Evolutionary conservation across 2,329 filamentous ascomycete species (phyloP), one percentile per base, ranked within the genome.

Genomic region (Aspergillus sp.): DNA sequence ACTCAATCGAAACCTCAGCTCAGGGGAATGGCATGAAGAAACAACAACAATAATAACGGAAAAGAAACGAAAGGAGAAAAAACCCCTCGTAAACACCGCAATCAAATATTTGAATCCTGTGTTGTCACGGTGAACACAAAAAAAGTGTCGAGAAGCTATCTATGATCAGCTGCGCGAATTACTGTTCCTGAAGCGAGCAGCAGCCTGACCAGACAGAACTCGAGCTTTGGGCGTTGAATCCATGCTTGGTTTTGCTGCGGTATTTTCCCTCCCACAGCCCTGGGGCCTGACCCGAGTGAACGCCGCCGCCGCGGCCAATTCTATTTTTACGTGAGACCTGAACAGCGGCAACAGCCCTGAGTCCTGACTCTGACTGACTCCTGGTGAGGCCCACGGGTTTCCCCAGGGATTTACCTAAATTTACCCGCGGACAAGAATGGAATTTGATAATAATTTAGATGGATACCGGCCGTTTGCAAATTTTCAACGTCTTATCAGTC

Each of bases 141-240:
- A 46, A 47, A 13, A n/a, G 19, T 19, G 19, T 28, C 25, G 25
- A 23, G 17, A 56, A 11, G 19, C 19, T 19, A 19, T 19, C 9
- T 19, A 25, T 48, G 66, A 68, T 68, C 67, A 68, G 53, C 67
- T 68, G 67, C 65, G 67, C 67, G 65, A 68, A 68, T 68, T 68
- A 68, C 66, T 64, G 38, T 61, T 54, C 59, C 47, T 60, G 66
- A 61, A 41, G 34, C 11, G 6, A 28, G 34, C 11, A 15, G 34
- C 34, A 13, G 34, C 52, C 13, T 57, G 49, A 49, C 30, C 56
- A 28, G 51, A 19, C 25, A 4, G 25, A 28, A 7, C 25, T 7
- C 6, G 25, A 31, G 23, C 28, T 28, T 50, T 50, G 47, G 47
- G 15, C 22, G 5, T 41, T 15, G 9, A 41, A 15, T 38, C 31